Evolutionary conservation across 495 filamentous ascomycete species (phyloP).

Genomic region (Tricharina praecox): DNA sequence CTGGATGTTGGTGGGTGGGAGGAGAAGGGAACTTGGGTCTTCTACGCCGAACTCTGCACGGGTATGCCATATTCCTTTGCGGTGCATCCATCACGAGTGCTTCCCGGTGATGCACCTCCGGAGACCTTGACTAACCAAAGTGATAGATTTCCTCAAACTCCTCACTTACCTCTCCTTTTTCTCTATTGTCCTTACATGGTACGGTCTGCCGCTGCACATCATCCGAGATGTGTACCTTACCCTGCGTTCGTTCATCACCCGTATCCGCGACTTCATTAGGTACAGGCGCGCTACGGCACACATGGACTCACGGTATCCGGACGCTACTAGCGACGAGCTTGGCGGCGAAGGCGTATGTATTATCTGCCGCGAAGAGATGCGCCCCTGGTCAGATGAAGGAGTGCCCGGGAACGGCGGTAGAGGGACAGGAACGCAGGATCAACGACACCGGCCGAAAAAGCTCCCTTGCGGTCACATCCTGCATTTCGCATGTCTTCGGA

Average conservation of each 20-base stretch:
- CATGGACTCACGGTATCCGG: slow-evolving; percentile 82
- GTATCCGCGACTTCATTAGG: slow-evolving; percentile 68
- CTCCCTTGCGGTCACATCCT: slow-evolving; percentile 91
- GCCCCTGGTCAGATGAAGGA: slow-evolving; percentile 41
- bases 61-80: slow-evolving; percentile 30
- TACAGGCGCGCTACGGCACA: slow-evolving; percentile 79
- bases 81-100: background rate
- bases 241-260: slow-evolving; percentile 70
- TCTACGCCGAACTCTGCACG: slow-evolving; percentile 73
- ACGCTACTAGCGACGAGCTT: slow-evolving; percentile 78
- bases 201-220: slow-evolving; percentile 90
- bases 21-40: slow-evolving; percentile 82
- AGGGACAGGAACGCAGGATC: slow-evolving; percentile 37
- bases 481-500: slow-evolving; percentile 82
- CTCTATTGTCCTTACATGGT: slow-evolving; percentile 77
- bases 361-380: slow-evolving; percentile 94
- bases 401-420: slow-evolving; percentile 28
- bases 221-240: slow-evolving; percentile 90
- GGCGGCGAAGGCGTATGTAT: slow-evolving; percentile 82
- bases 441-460: slow-evolving; percentile 80
- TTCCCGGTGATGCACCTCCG: slow-evolving; percentile 1
- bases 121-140: background rate
- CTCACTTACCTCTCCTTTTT: slow-evolving; percentile 83
- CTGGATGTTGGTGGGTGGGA: slow-evolving; percentile 94
- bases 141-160: slow-evolving; percentile 71